phyloP scores from a whole-genome alignment of 192 early-diverging fungal genomes.

The Coemansia umbellata region DNA sequence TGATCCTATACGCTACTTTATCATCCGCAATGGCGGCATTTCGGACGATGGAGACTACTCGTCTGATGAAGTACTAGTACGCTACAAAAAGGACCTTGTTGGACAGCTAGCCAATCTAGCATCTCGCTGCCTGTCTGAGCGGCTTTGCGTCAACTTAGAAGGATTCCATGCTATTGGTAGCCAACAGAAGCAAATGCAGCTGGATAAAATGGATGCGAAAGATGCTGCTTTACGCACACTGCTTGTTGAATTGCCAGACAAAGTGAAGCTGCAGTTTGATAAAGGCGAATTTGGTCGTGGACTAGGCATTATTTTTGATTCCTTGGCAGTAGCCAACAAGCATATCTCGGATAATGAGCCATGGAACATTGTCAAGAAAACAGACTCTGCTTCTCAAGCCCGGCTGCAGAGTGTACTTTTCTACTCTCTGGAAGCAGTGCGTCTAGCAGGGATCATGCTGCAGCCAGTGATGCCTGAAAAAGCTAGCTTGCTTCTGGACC shows the following conservation, averaged over 20 bases:
- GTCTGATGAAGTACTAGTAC: conserved; percentile 55
- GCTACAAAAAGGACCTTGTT: conserved; percentile 76
- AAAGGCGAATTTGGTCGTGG: conserved; percentile 60
- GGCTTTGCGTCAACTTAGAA: conserved; percentile 27
- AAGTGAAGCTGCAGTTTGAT: conserved; percentile 49
- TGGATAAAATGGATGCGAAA: background rate
- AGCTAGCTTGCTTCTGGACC: conserved; percentile 60
- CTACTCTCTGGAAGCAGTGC: conserved; percentile 70
- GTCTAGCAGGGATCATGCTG: conserved; percentile 69
- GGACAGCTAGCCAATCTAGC: conserved; percentile 84
- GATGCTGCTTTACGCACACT: background rate
- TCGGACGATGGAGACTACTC: conserved; percentile 83
- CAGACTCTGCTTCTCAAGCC: conserved; percentile 18
- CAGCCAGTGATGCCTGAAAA: conserved; percentile 87
- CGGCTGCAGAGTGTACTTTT: conserved; percentile 65
- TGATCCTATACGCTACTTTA: conserved; percentile 84
- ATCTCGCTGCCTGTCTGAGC: conserved; percentile 58
- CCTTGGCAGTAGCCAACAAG: conserved; percentile 65
- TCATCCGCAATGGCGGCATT: conserved; percentile 88
- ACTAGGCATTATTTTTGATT: conserved; percentile 60
- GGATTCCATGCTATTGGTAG: conserved; percentile 21
- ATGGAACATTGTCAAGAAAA: conserved; percentile 70
- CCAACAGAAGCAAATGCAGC: conserved; percentile 1
- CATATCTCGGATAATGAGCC: conserved; percentile 70
- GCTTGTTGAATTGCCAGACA: conserved; percentile 16